Conservation (phyloP, 768 basidiomycete genomes). For the Tephrocybe sp. region DNA sequence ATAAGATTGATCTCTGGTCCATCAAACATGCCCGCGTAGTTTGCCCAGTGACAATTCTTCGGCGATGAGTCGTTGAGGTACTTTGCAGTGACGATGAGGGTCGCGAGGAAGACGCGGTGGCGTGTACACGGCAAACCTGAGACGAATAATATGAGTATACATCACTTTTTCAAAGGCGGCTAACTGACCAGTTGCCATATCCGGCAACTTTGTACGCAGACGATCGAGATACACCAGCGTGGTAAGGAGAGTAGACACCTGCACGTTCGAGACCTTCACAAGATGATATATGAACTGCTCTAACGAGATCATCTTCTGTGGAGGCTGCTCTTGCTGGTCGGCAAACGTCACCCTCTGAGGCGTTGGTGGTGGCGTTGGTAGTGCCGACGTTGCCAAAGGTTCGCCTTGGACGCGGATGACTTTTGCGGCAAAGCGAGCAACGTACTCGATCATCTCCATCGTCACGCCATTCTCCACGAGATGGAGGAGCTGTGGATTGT, state of each 20-base stretch:
- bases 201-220: constrained; percentile 75
- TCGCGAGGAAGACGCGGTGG: constrained; percentile 94
- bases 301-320: constrained; percentile 54
- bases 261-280: constrained; percentile 81
- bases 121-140: constrained; percentile 85
- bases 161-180: constrained; percentile 4
- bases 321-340: constrained; percentile 31
- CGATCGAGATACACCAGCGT: constrained; percentile 93
- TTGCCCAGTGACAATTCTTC: constrained; percentile 93
- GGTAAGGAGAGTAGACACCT: constrained; percentile 85
- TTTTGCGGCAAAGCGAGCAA: constrained; percentile 75
- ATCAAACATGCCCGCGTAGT: constrained; percentile 75
- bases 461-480: constrained; percentile 80
- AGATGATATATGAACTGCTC: constrained; percentile 84
- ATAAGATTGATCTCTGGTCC: constrained; percentile 87
- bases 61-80: constrained; percentile 97
- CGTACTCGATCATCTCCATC: constrained; percentile 81
- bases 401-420: constrained; percentile 74
- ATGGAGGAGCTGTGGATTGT: constrained; percentile 79
- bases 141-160: constrained; percentile 1
- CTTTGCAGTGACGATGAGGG: constrained; percentile 94
- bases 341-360: constrained; percentile 45
- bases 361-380: constrained; percentile 73
- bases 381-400: constrained; percentile 29
- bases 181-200: constrained; percentile 78